A percentile compares a stretch with the other conserved stretches of the same genome.
Evolutionary conservation across 345 rosid species (phyloP).

Genomic region (Gossypium rotundifolium): DNA sequence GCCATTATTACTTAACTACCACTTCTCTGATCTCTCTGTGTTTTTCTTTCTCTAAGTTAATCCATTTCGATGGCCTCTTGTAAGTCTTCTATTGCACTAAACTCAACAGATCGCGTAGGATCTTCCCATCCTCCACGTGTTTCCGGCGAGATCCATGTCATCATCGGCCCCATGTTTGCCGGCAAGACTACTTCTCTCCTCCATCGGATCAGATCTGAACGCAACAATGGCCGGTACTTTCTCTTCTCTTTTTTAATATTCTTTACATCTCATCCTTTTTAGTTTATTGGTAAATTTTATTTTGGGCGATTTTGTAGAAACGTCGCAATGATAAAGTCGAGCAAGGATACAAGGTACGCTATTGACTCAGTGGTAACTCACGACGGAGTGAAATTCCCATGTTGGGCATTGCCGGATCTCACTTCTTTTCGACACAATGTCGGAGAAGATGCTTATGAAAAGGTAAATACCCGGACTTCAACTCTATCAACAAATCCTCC

Average conservation of each 20-base stretch:
- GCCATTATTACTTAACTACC: not conserved
- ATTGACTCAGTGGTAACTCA: conserved; percentile 73
- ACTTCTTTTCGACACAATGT: conserved; percentile 42
- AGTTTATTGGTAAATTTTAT: not conserved
- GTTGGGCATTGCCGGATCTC: conserved; percentile 78
- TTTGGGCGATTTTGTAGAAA: conserved; percentile 26
- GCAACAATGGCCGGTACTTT: conserved; percentile 53
- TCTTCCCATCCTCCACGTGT: not conserved
- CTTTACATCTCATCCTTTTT: not conserved
- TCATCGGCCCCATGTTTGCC: conserved; percentile 87
- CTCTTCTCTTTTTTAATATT: not conserved
- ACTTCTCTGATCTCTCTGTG: not conserved
- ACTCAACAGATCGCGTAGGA: conserved; percentile 10
- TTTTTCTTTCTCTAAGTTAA: not conserved
- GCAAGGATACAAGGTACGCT: conserved; percentile 72
- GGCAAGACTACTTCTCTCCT: conserved; percentile 93
- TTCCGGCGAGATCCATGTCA: conserved; percentile 74
- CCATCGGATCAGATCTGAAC: conserved; percentile 69
- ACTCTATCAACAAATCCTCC: not conserved
- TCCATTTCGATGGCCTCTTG: conserved; percentile 33
- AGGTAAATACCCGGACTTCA: conserved; percentile 24
- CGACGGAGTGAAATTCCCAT: conserved; percentile 71
- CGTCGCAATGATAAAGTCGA: conserved; percentile 73
- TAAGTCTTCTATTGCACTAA: conserved; percentile 25
- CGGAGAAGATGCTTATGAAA: conserved; percentile 57